Evolutionary conservation across 306 rosid genomes (phyloP).

Genomic region (Gleditsia sinensis): DNA sequence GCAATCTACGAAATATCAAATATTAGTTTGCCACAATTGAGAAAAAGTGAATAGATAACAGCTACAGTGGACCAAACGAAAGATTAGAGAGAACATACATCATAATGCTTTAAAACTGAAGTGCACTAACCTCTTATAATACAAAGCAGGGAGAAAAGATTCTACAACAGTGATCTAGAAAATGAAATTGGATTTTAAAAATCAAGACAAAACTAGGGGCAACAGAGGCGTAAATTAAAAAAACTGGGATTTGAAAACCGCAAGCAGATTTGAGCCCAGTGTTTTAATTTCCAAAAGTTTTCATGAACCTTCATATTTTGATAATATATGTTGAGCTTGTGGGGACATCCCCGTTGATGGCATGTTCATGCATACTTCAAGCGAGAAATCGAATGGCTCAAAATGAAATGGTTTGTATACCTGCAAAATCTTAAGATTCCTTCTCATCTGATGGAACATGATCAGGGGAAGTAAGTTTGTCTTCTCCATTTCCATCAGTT

Average conservation of each 20-base stretch:
- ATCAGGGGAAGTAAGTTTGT: constrained; percentile 37
- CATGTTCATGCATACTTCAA: constrained; percentile 33
- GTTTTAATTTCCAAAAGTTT: constrained; percentile 28
- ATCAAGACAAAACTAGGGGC: too few relatives aligned
- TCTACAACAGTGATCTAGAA: not conserved
- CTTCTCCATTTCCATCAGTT: constrained; percentile 37
- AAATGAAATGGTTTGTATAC: constrained; percentile 20
- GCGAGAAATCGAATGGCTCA: constrained; percentile 27
- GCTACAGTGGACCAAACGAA: not conserved
- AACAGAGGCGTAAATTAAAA: too few relatives aligned
- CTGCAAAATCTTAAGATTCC: constrained; percentile 41
- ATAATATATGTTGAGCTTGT: not conserved
- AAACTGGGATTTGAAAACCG: constrained; percentile 31
- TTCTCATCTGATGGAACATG: constrained; percentile 44
- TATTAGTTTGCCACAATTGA: not conserved
- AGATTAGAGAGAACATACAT: not conserved
- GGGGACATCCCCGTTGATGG: constrained; percentile 25
- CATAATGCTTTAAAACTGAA: not conserved
- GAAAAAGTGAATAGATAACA: not conserved
- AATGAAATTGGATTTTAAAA: not conserved
- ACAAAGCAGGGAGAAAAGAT: not conserved
- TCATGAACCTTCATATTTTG: constrained; percentile 20
- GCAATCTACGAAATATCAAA: not conserved
- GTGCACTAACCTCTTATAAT: not conserved
- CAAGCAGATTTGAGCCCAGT: constrained; percentile 31